Conservation (phyloP, 306 rosid genomes). For the Senna siamea region DNA sequence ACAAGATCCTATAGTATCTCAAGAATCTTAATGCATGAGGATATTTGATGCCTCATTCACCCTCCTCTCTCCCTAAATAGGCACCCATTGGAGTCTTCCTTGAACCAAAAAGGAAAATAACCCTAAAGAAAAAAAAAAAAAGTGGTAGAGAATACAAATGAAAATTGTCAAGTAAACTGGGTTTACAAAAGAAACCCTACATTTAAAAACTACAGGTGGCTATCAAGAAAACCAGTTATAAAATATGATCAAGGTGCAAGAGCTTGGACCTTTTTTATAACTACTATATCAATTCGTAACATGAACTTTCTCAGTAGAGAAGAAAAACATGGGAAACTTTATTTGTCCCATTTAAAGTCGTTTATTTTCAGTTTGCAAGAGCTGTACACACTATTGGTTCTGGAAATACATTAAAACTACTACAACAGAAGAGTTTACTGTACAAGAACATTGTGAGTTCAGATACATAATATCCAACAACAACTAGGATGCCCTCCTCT, state of each 20-base stretch:
- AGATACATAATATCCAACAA: slow-evolving; percentile 13
- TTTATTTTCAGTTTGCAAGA: slow-evolving; percentile 32
- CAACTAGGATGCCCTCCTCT: slow-evolving; percentile 19
- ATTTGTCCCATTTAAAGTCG: not conserved
- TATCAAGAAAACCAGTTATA: not conserved
- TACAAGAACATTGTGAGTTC: slow-evolving; percentile 38
- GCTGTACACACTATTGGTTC: slow-evolving; percentile 36
- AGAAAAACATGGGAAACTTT: not conserved
- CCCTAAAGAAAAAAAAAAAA: too few species aligned
- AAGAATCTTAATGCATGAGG: too few species aligned
- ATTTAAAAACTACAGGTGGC: not conserved
- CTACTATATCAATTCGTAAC: not conserved
- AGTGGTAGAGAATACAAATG: not conserved
- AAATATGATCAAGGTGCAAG: not conserved
- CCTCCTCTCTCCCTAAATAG: too few species aligned
- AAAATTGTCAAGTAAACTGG: not conserved
- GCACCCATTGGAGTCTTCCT: too few species aligned
- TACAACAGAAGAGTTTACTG: slow-evolving; percentile 29
- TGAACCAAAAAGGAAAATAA: not conserved
- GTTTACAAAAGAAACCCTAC: not conserved
- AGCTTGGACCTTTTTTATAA: not conserved
- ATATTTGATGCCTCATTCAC: too few species aligned
- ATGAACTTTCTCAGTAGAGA: not conserved
- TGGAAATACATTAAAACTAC: slow-evolving; percentile 28
- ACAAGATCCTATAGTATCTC: too few species aligned